Percentiles rank a stretch among this genome's conserved stretches.
Evolutionary conservation across 306 rosid species (phyloP).

Genomic region (Canavalia gladiata): DNA sequence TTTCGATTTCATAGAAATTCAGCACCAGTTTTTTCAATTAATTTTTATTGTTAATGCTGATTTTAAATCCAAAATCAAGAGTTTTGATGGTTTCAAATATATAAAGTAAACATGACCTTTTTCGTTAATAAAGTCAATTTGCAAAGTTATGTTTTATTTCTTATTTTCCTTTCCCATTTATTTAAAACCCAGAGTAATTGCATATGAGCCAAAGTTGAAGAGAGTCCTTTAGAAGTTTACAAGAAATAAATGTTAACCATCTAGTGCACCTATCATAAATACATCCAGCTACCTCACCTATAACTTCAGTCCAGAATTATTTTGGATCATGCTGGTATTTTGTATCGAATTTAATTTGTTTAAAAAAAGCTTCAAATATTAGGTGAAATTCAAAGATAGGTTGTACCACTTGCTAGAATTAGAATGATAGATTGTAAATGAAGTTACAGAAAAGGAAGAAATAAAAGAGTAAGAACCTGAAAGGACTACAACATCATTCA

Average conservation of each 20-base stretch:
- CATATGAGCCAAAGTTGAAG: no score
- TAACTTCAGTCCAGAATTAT: no score
- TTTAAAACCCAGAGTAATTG: no score
- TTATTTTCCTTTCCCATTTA: not conserved
- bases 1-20: not conserved
- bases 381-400: not conserved
- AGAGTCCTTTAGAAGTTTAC: no score
- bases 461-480: conserved; percentile 61
- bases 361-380: not conserved
- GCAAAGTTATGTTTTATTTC: not conserved
- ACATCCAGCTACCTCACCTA: no score
- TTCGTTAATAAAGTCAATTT: not conserved
- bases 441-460: not conserved
- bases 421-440: not conserved
- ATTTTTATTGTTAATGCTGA: not conserved
- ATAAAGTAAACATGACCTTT: not conserved
- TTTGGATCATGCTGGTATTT: no score
- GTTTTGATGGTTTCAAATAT: not conserved
- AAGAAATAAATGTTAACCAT: no score
- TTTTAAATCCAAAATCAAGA: not conserved
- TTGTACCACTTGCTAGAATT: not conserved
- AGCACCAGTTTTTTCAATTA: no score
- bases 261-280: no score
- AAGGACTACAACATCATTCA: conserved; percentile 74
- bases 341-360: not conserved